A percentile compares a stretch with the other conserved stretches of the same genome.
Conservation (phyloP, 139 green algal species). For the Picochlorum sp. region DNA sequence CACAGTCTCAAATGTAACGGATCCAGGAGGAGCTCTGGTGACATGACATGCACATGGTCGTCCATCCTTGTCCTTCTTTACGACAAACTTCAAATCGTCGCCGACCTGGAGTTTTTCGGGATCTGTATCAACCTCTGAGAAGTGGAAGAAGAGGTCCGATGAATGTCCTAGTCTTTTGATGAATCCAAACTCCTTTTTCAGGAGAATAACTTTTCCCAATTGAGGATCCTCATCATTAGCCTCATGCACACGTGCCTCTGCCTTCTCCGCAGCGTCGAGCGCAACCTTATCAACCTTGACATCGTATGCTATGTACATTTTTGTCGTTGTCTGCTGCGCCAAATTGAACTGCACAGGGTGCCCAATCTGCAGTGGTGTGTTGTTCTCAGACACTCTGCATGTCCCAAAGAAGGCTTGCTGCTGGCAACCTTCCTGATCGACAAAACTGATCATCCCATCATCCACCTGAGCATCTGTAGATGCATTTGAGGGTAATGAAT, state of each 20-base stretch:
- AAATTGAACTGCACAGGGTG: conserved; percentile 33
- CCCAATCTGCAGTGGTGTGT: conserved; percentile 8
- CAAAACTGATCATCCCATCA: conserved; percentile 29
- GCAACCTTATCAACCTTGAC: conserved; percentile 11
- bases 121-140: conserved; percentile 18
- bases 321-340: not conserved
- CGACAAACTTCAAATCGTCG: conserved; percentile 37
- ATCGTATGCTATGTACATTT: conserved; percentile 3
- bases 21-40: conserved; percentile 16
- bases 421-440: conserved; percentile 13
- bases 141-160: conserved; percentile 47
- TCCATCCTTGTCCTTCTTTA: conserved; percentile 25
- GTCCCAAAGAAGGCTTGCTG: conserved; percentile 19
- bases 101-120: conserved; percentile 20
- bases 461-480: conserved; percentile 10
- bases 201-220: conserved; percentile 22
- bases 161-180: conserved; percentile 25
- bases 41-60: conserved; percentile 25
- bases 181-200: conserved; percentile 45
- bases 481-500: not conserved
- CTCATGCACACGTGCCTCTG: conserved; percentile 1
- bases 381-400: not conserved
- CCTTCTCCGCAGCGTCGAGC: not conserved
- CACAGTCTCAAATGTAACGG: conserved; percentile 34
- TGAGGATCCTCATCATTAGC: conserved; percentile 13